Evolutionary conservation across 2,329 filamentous ascomycete species (phyloP), one percentile per base, ranked within the genome.

Genomic region (Colletotrichum sp.): DNA sequence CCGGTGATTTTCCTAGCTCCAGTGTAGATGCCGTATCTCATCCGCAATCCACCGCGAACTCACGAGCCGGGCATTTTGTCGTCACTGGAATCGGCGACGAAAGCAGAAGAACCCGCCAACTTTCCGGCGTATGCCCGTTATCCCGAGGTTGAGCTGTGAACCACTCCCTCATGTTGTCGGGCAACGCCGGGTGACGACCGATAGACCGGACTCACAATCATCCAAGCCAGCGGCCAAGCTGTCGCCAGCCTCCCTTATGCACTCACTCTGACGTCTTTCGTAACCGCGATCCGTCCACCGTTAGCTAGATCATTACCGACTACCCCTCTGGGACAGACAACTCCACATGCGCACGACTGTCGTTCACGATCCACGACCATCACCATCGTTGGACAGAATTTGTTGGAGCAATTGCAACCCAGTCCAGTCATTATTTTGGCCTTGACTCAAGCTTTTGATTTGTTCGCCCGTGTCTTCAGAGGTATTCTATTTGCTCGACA

Each of bases 401-500:
- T 28, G 8, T 60, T 68, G 43, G 64, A 30, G 64, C 64, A 68
- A 58, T 34, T 32, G 58, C 36, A 74, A 64, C 58, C 70, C 61
- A 55, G 52, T 57, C 32, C 70, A 74, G 65, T 76, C 70, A 69
- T 76, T 74, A 57, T 67, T 72, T 67, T 76, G 70, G 74, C 70
- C 74, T 52, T 69, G 74, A 76, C 74, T 76, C 64, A 76, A 74
- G 74, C 70, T 76, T 72, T 74, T 76, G 70, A 74, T 74, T 74
- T 76, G 64, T 74, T 73, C 52, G 74, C 74, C 70, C 68, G 43
- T 74, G 70, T 69, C 74, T 67, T 72, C 73, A 76, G 68, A 65
- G 70, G 71, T 76, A 76, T 65, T 76, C 65, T 76, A 76, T 74
- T 74, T 76, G 74, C 71, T 76, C 74, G 74, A 76, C 74, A 58